Conservation (phyloP, 2,329 filamentous ascomycete species). For the Lizonia empirigonia region DNA sequence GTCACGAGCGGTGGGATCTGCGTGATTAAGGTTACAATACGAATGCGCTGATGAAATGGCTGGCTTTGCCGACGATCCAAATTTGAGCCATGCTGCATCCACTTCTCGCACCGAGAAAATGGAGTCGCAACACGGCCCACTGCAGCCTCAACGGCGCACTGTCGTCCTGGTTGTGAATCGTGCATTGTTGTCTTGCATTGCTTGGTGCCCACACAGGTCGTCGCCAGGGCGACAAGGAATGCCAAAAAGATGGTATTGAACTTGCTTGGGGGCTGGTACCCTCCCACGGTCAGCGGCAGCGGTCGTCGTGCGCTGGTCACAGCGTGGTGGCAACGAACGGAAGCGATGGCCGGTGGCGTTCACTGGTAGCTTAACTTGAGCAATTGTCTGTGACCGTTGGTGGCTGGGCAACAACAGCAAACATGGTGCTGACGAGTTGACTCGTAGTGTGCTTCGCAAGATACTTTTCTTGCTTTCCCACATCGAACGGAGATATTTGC, state of each 20-base stretch:
- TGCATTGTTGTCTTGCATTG: constrained; percentile 8
- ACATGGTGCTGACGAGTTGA: background rate
- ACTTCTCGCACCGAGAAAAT: background rate
- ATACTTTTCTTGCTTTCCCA: no score
- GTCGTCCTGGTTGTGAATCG: constrained; percentile 10
- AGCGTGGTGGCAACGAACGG: constrained; percentile 8
- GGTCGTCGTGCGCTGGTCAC: background rate
- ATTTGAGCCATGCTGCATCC: constrained; percentile 7
- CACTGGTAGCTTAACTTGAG: background rate
- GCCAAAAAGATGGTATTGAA: background rate
- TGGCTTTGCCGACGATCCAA: constrained; percentile 14
- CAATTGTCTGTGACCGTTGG: background rate
- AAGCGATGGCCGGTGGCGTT: constrained; percentile 7
- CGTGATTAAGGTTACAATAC: constrained; percentile 17
- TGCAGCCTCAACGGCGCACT: constrained; percentile 5
- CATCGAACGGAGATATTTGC: no score
- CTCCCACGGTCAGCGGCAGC: constrained; percentile 7
- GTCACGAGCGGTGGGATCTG: constrained; percentile 18
- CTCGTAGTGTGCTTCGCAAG: background rate
- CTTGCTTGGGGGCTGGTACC: constrained; percentile 12
- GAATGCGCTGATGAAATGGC: constrained; percentile 13
- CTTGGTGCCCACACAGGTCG: background rate
- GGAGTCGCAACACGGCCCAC: background rate
- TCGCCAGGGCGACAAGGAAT: constrained; percentile 12
- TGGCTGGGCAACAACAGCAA: background rate